These are phyloP conservation scores for Periglandula ipomoeae DNA, from an alignment of 2,329 filamentous ascomycete species.

Conservation along the genomic window DNA sequence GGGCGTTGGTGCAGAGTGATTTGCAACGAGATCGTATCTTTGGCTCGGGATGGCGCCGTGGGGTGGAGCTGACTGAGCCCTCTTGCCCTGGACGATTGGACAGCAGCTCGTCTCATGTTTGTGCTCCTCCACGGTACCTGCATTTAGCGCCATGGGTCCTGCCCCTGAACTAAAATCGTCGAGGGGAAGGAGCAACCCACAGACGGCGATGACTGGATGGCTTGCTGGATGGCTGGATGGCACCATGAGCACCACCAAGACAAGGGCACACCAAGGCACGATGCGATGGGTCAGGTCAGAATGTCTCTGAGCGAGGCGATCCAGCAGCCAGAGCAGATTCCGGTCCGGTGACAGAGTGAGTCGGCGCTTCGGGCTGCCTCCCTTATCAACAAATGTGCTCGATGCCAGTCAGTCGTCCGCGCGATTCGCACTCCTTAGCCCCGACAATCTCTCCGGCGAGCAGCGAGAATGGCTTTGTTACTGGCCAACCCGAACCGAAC, in stretches of 20 bases:
- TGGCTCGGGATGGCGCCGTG: constrained; percentile 8
- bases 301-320: too few relatives aligned
- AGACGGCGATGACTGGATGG: background rate
- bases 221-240: background rate
- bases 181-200: background rate
- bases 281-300: too few relatives aligned
- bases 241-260: too few relatives aligned
- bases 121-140: constrained; percentile 15
- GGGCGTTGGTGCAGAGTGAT: background rate
- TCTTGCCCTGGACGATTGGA: constrained; percentile 18
- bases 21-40: background rate
- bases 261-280: too few relatives aligned
- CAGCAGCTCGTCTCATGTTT: constrained; percentile 23
- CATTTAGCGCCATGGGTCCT: constrained; percentile 9
- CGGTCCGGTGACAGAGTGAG: background rate
- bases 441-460: background rate
- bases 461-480: background rate
- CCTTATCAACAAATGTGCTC: background rate
- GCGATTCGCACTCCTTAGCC: background rate
- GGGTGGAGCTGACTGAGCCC: background rate
- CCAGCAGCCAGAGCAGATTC: background rate
- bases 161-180: constrained; percentile 9
- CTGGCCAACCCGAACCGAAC: background rate
- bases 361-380: background rate
- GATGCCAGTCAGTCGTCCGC: background rate